phyloP scores from a whole-genome alignment of 1,284 basidiomycete species.

The Cronartium quercuum region DNA sequence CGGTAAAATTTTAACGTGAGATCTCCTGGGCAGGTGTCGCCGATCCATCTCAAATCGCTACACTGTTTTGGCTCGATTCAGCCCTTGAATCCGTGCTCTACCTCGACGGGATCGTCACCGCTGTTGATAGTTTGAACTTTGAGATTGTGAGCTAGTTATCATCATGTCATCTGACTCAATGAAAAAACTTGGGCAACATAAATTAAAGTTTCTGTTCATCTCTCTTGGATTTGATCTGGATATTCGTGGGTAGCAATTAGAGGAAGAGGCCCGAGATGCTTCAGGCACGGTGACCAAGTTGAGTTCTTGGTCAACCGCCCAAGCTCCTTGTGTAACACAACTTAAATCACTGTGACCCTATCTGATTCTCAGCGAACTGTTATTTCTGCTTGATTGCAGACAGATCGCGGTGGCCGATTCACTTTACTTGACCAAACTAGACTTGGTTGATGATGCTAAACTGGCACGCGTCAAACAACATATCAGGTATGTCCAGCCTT shows the following conservation, averaged over 20 bases:
- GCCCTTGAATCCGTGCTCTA: slow-evolving; percentile 36
- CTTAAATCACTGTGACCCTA: not conserved
- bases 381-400: not conserved
- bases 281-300: slow-evolving; percentile 30
- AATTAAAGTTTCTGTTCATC: too few species aligned
- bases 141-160: slow-evolving; percentile 12
- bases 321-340: not conserved
- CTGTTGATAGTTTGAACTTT: slow-evolving; percentile 30
- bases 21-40: slow-evolving; percentile 15
- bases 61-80: slow-evolving; percentile 36
- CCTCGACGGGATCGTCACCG: slow-evolving; percentile 34
- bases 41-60: slow-evolving; percentile 37
- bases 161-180: not conserved
- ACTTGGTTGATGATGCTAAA: slow-evolving; percentile 12
- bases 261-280: slow-evolving; percentile 18
- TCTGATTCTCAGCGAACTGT: not conserved
- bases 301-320: not conserved
- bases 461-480: not conserved
- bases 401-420: slow-evolving; percentile 35
- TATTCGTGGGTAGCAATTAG: slow-evolving; percentile 15
- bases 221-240: not conserved
- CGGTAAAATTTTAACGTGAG: not conserved
- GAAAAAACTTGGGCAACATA: too few species aligned
- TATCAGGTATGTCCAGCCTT: slow-evolving; percentile 9
- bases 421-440: slow-evolving; percentile 28